Evolutionary conservation across 2,329 filamentous ascomycete genomes (phyloP).

Genomic region (Falciphora oryzae): DNA sequence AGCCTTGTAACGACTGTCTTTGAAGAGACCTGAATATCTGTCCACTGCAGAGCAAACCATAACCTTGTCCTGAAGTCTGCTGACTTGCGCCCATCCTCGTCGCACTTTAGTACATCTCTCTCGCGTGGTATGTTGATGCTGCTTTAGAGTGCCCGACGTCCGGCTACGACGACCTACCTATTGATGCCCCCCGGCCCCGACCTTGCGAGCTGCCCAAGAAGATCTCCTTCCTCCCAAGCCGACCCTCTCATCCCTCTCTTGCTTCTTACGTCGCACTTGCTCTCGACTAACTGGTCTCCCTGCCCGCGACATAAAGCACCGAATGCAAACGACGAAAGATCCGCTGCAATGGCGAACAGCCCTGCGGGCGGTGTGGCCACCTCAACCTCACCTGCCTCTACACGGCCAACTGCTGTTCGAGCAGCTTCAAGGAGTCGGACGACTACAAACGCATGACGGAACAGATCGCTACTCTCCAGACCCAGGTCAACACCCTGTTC

Average conservation of each 20-base stretch:
- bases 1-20: too few relatives aligned
- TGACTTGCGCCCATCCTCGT: not conserved
- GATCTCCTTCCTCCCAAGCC: not conserved
- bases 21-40: too few relatives aligned
- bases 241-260: too few relatives aligned
- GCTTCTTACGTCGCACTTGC: too few relatives aligned
- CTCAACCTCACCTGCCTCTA: slow-evolving; percentile 62
- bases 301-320: slow-evolving; percentile 43
- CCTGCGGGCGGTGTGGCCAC: slow-evolving; percentile 63
- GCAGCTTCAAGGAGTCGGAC: slow-evolving; percentile 85
- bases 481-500: slow-evolving; percentile 76
- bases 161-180: too few relatives aligned
- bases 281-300: not conserved
- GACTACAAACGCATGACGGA: slow-evolving; percentile 79
- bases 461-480: slow-evolving; percentile 70
- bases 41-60: not conserved
- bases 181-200: too few relatives aligned
- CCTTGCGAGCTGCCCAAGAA: not conserved
- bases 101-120: slow-evolving; percentile 48
- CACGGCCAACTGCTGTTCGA: slow-evolving; percentile 61
- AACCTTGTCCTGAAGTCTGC: slow-evolving; percentile 6
- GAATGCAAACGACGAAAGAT: slow-evolving; percentile 72
- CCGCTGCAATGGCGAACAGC: slow-evolving; percentile 66
- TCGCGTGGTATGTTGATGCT: slow-evolving; percentile 46
- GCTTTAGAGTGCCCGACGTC: not conserved